These are phyloP conservation scores for Coccomyxa subellipsoidea DNA, from an alignment of 163 green algal genomes.

Conservation along the genomic window DNA sequence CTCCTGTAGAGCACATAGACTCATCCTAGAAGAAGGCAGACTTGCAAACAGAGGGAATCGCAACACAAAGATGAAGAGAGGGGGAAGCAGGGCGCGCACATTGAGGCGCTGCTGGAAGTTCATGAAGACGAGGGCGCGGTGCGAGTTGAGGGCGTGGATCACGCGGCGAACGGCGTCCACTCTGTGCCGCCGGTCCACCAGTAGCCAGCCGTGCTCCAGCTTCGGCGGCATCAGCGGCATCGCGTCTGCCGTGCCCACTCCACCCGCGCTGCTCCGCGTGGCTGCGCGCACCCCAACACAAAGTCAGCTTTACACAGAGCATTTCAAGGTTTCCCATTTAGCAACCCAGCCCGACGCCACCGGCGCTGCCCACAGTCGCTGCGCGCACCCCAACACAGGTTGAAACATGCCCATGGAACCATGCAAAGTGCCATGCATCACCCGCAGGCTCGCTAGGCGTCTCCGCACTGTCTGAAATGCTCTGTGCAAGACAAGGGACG, in stretches of 20 bases:
- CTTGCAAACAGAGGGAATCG: no score
- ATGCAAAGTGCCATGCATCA: neutral
- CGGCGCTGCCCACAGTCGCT: neutral
- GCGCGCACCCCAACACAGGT: neutral
- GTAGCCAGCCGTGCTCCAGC: slow-evolving; percentile 70
- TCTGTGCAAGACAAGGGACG: no score
- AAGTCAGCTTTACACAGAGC: neutral
- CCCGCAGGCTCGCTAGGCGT: neutral
- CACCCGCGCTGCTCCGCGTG: slow-evolving; percentile 43
- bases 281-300: neutral
- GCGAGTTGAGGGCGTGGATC: slow-evolving; percentile 77
- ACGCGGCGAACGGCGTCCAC: slow-evolving; percentile 68
- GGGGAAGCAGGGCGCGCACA: slow-evolving; percentile 33
- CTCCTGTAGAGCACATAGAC: no score
- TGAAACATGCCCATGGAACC: neutral
- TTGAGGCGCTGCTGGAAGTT: slow-evolving; percentile 89
- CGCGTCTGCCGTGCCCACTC: slow-evolving; percentile 44
- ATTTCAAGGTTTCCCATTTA: neutral
- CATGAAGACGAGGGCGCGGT: slow-evolving; percentile 91
- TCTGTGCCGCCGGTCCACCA: slow-evolving; percentile 28
- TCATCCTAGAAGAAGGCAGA: no score
- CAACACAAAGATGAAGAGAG: no score
- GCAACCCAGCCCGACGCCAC: no score
- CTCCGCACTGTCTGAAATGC: no score
- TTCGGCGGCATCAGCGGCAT: slow-evolving; percentile 69